Base-by-base conservation (phyloP, 495 filamentous ascomycete species). In the Halenospora varia region DNA sequence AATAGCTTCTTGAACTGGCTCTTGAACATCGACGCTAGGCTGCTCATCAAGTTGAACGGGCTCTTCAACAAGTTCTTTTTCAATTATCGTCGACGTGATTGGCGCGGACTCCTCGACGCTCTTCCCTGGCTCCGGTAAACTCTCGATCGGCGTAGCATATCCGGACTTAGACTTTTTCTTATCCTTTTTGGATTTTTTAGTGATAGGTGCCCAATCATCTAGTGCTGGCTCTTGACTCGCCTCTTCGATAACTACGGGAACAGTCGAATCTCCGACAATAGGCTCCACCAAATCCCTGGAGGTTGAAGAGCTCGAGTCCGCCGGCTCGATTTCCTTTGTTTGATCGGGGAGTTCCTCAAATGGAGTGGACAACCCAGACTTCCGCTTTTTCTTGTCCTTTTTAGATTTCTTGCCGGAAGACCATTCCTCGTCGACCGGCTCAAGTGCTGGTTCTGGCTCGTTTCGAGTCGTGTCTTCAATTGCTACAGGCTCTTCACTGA, bases 141-240 rank as follows among this genome's bases (percentile, higher is more conserved):
- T 49, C n/a, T 49, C 47, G n/a, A 49, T 49, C n/a, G 45, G 47
- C 18, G 24, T 53, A 17, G 62, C 59, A 10, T 57, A 23, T 18
- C 55, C 59, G 49, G 62, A 57, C 19, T 60, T 62, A 10, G 42
- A 19, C 41, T 59, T 65, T 48, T 65, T 65, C 44, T 65, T 65
- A 25, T 65, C 63, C 50, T 65, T 65, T 46, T 65, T 65, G 9
- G 62, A 59, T 44, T 55, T 58, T 48, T 53, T 53, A 13, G 29
- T 17, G 2, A 25, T 11, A 2, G 25, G 41, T n/a, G 17, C 39
- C 40, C 39, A 55, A 44, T 69, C 47, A 42, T 48, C 51, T 45
- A 56, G 26, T 22, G 53, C 6, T 15, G 18, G 45, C 47, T 41
- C 3, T 2, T 59, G 29, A 18, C 44, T 26, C 8, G 26, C 25